A percentile compares a stretch with the other conserved stretches of the same genome.
phyloP scores from a whole-genome alignment of 345 rosid genomes.

The Citrus glauca region DNA sequence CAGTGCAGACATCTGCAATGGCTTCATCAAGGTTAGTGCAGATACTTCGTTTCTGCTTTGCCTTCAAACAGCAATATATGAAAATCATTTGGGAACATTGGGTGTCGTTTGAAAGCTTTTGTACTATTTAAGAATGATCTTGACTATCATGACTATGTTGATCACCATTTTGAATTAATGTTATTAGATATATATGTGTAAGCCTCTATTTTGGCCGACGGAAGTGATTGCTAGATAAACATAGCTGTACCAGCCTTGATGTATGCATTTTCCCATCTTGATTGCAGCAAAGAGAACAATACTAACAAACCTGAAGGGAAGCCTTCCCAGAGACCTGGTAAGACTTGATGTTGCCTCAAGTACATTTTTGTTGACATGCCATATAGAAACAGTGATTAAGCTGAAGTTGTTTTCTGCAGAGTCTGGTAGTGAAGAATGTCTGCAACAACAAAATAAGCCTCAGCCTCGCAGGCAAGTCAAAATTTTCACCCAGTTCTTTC shows the following conservation, averaged over 20 bases:
- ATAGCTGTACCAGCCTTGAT: conserved; percentile 4
- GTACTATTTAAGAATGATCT: neutral
- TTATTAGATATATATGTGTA: neutral
- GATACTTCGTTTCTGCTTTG: neutral
- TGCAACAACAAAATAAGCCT: conserved; percentile 47
- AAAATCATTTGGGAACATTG: neutral
- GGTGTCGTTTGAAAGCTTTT: neutral
- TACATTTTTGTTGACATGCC: neutral
- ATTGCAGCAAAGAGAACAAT: conserved; percentile 55
- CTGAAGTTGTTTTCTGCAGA: conserved; percentile 31
- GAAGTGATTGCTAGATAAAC: neutral
- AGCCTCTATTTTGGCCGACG: neutral
- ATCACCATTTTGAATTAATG: neutral
- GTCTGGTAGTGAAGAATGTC: conserved; percentile 46
- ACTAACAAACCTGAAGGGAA: conserved; percentile 44
- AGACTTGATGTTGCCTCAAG: conserved; percentile 9
- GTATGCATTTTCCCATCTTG: neutral
- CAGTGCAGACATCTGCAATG: conserved; percentile 49
- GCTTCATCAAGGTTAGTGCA: conserved; percentile 58
- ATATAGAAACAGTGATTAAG: neutral
- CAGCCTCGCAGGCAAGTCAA: conserved; percentile 53
- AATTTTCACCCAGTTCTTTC: conserved; percentile 1
- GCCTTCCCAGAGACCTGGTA: conserved; percentile 58
- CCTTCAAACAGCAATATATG: neutral
- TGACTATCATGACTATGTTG: neutral